phyloP scores from a whole-genome alignment of 306 rosid genomes.

The Malus orientalis region DNA sequence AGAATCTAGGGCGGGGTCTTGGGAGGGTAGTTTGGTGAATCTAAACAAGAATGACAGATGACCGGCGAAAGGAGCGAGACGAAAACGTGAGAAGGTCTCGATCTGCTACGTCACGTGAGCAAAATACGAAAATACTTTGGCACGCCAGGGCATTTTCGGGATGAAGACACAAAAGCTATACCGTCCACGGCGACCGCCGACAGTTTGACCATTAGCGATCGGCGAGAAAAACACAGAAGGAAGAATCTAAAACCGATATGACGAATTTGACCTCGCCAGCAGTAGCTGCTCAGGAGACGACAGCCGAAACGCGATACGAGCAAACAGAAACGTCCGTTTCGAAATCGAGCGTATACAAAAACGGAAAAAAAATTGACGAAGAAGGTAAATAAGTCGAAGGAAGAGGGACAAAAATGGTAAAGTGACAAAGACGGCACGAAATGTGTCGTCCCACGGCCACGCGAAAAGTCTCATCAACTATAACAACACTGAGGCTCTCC shows the following conservation, averaged over 20 bases:
- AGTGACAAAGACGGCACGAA: background rate
- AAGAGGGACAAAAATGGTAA: background rate
- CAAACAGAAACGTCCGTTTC: background rate
- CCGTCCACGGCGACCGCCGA: background rate
- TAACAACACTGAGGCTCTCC: background rate
- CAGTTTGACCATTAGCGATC: background rate
- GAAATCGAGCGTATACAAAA: background rate
- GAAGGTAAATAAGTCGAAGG: background rate
- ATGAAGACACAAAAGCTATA: background rate
- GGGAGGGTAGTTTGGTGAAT: constrained; percentile 37
- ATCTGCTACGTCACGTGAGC: constrained; percentile 27
- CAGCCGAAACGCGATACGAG: background rate
- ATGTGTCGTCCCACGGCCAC: background rate
- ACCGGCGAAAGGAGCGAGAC: constrained; percentile 27
- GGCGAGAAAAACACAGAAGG: background rate
- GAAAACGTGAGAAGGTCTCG: constrained; percentile 32
- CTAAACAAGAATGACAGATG: constrained; percentile 13
- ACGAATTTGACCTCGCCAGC: constrained; percentile 20
- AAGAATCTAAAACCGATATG: background rate
- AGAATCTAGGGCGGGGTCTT: background rate
- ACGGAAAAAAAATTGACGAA: background rate
- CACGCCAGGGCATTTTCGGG: constrained; percentile 24
- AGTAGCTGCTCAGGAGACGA: background rate
- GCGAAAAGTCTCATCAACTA: background rate
- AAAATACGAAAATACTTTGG: background rate